phyloP scores from a whole-genome alignment of 306 rosid species.

The Prunus mume region DNA sequence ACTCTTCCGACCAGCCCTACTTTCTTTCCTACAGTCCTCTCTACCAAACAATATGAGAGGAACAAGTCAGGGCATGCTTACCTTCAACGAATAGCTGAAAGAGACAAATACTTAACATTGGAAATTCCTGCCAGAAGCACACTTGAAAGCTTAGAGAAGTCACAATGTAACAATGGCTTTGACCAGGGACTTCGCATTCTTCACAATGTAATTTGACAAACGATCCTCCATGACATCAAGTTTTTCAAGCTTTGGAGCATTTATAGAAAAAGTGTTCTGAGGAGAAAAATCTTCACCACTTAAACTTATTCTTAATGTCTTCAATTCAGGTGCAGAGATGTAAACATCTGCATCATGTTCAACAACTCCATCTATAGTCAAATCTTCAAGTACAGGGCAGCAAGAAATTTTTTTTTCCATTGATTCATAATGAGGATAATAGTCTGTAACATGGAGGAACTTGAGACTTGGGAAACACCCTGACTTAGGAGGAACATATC shows the following conservation, averaged over 20 bases:
- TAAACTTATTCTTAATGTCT: not conserved
- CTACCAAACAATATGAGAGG: not conserved
- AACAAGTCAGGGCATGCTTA: not conserved
- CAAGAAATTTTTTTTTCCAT: not conserved
- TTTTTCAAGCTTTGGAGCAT: conserved; percentile 8
- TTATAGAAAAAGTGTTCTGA: not conserved
- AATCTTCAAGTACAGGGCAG: conserved; percentile 1
- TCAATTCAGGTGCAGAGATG: not conserved
- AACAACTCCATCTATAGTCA: not conserved
- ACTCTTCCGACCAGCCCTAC: not conserved
- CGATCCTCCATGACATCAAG: not conserved
- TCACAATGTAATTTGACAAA: not conserved
- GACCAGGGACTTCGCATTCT: not conserved
- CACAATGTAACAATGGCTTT: not conserved
- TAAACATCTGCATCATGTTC: not conserved
- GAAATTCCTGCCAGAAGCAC: not conserved
- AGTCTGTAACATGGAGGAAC: not conserved
- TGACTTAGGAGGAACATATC: not conserved
- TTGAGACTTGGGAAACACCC: not conserved
- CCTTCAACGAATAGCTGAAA: not conserved
- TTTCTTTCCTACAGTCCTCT: not conserved
- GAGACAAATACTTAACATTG: not conserved
- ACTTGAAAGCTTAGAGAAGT: not conserved
- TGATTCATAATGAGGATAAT: not conserved
- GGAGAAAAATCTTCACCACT: not conserved